phyloP scores from a whole-genome alignment of 192 early-diverging fungal genomes.

The Gaertneriomyces semiglobifer region DNA sequence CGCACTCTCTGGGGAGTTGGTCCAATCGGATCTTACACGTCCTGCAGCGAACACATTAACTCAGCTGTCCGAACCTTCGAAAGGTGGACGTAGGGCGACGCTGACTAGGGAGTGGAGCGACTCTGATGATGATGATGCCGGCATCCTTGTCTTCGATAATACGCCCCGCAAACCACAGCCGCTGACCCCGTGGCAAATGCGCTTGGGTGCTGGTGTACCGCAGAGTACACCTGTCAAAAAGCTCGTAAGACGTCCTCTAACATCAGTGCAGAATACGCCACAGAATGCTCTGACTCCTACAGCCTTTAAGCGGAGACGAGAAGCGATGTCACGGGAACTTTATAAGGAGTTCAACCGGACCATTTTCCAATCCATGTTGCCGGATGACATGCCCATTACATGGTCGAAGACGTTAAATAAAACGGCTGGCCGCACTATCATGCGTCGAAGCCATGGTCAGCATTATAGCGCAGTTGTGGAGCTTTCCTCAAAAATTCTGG shows the following conservation, averaged over 20 bases:
- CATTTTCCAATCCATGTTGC: constrained; percentile 25
- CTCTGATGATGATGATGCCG: constrained; percentile 12
- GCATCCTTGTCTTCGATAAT: constrained; percentile 18
- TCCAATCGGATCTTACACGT: neutral
- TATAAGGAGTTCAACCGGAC: constrained; percentile 30
- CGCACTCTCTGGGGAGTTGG: neutral
- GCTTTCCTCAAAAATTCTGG: constrained; percentile 40
- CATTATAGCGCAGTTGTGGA: constrained; percentile 31
- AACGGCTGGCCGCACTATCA: constrained; percentile 32
- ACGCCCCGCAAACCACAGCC: constrained; percentile 18
- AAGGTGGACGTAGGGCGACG: too few relatives aligned
- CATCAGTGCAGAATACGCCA: neutral
- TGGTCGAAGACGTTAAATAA: constrained; percentile 27
- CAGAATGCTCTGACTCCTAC: neutral
- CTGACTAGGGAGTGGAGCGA: neutral
- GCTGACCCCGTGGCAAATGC: neutral
- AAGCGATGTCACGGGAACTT: constrained; percentile 10
- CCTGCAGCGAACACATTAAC: neutral
- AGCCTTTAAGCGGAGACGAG: constrained; percentile 20
- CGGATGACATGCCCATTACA: constrained; percentile 19
- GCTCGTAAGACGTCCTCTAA: neutral
- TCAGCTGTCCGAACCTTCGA: neutral
- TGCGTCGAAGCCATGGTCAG: constrained; percentile 19
- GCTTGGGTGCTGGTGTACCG: too few relatives aligned
- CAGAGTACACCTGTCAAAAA: neutral